phyloP scores from a whole-genome alignment of 257 asterid species.

The Solanum appendiculatum region DNA sequence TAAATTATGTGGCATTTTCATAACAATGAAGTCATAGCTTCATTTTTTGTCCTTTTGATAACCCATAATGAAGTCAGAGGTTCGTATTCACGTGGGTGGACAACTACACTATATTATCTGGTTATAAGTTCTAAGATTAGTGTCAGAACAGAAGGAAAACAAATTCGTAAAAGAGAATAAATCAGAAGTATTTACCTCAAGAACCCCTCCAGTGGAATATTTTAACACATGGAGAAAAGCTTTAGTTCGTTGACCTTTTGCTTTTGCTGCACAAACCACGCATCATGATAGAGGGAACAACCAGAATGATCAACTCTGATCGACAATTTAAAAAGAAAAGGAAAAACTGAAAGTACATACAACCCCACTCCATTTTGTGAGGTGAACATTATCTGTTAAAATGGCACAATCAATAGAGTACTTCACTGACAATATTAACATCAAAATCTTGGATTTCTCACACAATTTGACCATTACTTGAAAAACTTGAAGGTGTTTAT shows the following conservation, averaged over 20 bases:
- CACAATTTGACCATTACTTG: background rate
- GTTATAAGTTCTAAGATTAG: background rate
- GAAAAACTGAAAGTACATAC: background rate
- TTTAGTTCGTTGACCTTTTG: slow-evolving; percentile 63
- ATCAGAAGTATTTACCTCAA: slow-evolving; percentile 47
- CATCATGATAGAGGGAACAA: background rate
- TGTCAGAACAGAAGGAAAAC: background rate
- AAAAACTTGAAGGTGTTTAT: background rate
- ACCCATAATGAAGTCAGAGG: background rate
- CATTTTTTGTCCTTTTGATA: background rate
- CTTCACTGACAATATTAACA: background rate
- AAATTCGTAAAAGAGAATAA: background rate
- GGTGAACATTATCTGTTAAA: background rate
- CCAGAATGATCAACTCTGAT: background rate
- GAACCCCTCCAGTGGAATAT: slow-evolving; percentile 86
- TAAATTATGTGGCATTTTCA: background rate
- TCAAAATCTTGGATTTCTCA: background rate
- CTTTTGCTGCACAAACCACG: slow-evolving; percentile 58
- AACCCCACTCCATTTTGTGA: background rate
- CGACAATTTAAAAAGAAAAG: background rate
- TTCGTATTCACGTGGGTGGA: background rate
- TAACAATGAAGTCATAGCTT: background rate
- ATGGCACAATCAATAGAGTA: background rate
- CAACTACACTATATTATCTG: background rate
- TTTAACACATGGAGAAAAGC: slow-evolving; percentile 94